Evolutionary conservation across 1,139 yeast genomes (phyloP).

Genomic region (Groenewaldozyma auringiensis): DNA sequence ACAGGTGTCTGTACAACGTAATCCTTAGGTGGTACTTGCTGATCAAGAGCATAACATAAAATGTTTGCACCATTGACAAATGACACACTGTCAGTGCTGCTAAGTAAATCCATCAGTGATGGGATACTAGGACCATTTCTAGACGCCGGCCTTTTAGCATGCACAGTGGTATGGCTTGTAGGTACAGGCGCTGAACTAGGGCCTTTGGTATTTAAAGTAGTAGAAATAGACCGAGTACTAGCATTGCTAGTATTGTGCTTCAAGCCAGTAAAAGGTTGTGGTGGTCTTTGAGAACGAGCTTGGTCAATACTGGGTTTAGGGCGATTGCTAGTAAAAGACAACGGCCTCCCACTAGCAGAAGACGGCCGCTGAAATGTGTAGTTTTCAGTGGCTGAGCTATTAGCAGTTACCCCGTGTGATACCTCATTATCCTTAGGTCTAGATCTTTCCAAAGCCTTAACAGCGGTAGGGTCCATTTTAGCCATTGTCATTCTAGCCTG

Average conservation of each 20-base stretch:
- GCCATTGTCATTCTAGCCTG: slow-evolving; percentile 34
- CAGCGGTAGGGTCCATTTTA: slow-evolving; percentile 42
- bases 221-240: background rate
- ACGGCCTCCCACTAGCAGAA: slow-evolving; percentile 13
- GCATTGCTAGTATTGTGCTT: background rate
- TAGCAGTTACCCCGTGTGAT: slow-evolving; percentile 3
- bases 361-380: slow-evolving; percentile 11
- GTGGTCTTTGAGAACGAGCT: background rate
- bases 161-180: too few relatives aligned
- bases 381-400: background rate
- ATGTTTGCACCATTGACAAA: slow-evolving; percentile 18
- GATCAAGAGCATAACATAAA: slow-evolving; percentile 15
- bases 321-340: background rate
- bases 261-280: background rate
- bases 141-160: background rate
- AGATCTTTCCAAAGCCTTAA: slow-evolving; percentile 49
- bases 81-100: slow-evolving; percentile 13
- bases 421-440: slow-evolving; percentile 19
- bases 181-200: background rate
- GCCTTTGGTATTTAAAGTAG: background rate
- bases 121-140: slow-evolving; percentile 4
- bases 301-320: slow-evolving; percentile 13
- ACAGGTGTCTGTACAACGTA: slow-evolving; percentile 14
- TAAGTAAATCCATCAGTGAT: slow-evolving; percentile 15
- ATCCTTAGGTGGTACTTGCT: slow-evolving; percentile 15